Evolutionary conservation across 257 asterid species (phyloP), one percentile per base, ranked within the genome.

Genomic region (Sherardia arvensis): DNA sequence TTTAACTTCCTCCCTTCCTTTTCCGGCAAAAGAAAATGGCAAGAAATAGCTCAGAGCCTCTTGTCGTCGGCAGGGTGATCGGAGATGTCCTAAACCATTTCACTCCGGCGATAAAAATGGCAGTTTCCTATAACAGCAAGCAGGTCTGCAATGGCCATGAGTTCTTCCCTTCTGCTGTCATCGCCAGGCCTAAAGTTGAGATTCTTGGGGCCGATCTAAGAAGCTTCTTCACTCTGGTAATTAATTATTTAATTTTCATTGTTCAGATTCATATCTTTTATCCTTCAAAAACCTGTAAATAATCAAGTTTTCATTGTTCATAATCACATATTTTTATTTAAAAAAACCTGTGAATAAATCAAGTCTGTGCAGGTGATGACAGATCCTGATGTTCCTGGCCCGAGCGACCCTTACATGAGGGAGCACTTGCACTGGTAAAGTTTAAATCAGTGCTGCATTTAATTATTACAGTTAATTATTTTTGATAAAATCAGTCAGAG

Each of bases 321-420:
- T n/a, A n/a, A n/a, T n/a, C n/a, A n/a, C n/a, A n/a, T n/a, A n/a
- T n/a, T n/a, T n/a, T n/a, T n/a, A n/a, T n/a, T n/a, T n/a, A n/a
- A n/a, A n/a, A n/a, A n/a, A n/a, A n/a, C n/a, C n/a, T n/a, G n/a
- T n/a, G n/a, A n/a, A n/a, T n/a, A n/a, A n/a, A n/a, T n/a, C n/a
- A n/a, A n/a, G 7, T 0, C 12, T 5, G 12, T 73, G 80, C 85
- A 87, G 96, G 75, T 90, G 18, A 80, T 90, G 89, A 80, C 88
- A 22, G 97, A 90, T 62, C 97, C 95, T 36, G 97, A 90, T 76
- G 95, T 85, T 69, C 97, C 95, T 0, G 92, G 94, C 59, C 97
- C 97, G 17, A 87, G 96, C 65, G 97, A 90, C 69, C 96, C 97
- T 65, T 85, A 90, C 69, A 76, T 82, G 55, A 77, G 78, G 59